Evolutionary conservation across 257 asterid genomes (phyloP).

Genomic region (Nicotiana undulata): DNA sequence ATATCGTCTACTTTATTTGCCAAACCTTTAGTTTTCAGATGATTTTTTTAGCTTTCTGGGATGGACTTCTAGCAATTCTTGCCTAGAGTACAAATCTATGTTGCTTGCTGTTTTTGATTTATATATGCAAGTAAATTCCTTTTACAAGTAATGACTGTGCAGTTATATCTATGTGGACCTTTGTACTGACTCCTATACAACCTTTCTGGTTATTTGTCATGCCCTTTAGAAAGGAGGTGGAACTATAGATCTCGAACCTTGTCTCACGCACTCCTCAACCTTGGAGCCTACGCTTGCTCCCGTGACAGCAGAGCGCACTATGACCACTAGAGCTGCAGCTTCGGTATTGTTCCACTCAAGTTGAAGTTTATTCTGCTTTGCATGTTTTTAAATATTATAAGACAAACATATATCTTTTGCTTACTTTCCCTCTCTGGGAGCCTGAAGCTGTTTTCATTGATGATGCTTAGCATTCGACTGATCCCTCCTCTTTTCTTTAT

Average conservation of each 20-base stretch:
- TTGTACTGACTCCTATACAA: not conserved
- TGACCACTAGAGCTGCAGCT: constrained; percentile 98
- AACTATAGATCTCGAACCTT: constrained; percentile 77
- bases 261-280: constrained; percentile 87
- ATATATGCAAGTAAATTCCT: constrained; percentile 2
- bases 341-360: constrained; percentile 43
- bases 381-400: not conserved
- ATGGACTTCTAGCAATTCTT: not conserved
- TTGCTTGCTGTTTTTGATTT: not conserved
- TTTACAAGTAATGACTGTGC: constrained; percentile 1
- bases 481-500: not conserved
- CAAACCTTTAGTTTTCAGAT: not conserved
- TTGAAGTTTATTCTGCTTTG: constrained; percentile 2
- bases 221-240: constrained; percentile 83
- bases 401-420: not conserved
- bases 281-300: constrained; percentile 99
- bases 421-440: not conserved
- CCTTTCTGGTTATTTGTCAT: constrained; percentile 8
- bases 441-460: not conserved
- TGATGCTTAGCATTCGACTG: not conserved
- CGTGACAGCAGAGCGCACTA: constrained; percentile 91
- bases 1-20: not conserved
- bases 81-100: not conserved
- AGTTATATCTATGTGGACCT: not conserved
- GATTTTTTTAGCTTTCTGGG: not conserved